These are phyloP conservation scores for Phialophora chinensis DNA, from an alignment of 2,329 filamentous ascomycete genomes.

Conservation along the genomic window DNA sequence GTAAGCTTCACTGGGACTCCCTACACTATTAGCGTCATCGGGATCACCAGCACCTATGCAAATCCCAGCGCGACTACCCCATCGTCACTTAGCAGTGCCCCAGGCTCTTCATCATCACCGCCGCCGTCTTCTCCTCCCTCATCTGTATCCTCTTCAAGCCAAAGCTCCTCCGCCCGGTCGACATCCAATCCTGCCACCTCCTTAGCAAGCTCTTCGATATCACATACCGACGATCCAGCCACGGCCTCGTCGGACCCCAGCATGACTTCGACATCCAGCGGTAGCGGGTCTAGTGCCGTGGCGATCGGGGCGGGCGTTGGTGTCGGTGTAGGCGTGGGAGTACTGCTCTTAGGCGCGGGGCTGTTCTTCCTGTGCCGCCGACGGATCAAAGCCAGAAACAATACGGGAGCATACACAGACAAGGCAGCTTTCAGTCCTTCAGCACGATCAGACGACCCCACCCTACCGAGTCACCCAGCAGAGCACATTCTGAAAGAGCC, in stretches of 20 bases:
- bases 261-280: background rate
- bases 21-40: constrained; percentile 21
- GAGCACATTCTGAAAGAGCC: background rate
- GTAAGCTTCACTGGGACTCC: constrained; percentile 23
- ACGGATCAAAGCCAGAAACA: background rate
- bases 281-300: constrained; percentile 6
- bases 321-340: constrained; percentile 14
- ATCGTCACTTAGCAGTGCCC: background rate
- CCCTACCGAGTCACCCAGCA: background rate
- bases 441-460: background rate
- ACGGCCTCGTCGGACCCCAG: background rate
- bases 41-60: constrained; percentile 10
- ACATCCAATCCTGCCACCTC: background rate
- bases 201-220: background rate
- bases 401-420: background rate
- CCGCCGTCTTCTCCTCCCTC: background rate
- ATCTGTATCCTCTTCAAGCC: background rate
- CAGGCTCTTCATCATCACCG: background rate
- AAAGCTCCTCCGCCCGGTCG: background rate
- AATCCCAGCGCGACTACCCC: constrained; percentile 18
- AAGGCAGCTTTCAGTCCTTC: background rate
- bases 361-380: background rate
- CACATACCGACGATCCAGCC: background rate
- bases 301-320: constrained; percentile 22
- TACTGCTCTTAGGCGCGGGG: constrained; percentile 12